Percentiles rank a stretch among this genome's conserved stretches.
Evolutionary conservation across 2,329 filamentous ascomycete genomes (phyloP).

Genomic region (Scolecobasidium constrictum): DNA sequence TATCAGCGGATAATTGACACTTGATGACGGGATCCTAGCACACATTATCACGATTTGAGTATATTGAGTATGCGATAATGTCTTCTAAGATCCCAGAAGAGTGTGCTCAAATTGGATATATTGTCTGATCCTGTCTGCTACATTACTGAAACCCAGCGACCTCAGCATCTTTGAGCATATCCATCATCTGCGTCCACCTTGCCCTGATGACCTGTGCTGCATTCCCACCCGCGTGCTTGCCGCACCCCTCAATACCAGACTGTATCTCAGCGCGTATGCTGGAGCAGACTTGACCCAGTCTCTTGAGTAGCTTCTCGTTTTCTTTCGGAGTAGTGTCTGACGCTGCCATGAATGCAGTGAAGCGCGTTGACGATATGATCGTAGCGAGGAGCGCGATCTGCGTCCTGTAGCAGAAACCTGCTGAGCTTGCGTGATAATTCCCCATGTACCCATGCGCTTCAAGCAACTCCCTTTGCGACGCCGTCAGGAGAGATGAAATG

Average conservation of each 20-base stretch:
- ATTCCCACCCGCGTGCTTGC: neutral
- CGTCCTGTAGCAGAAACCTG: slow-evolving; percentile 8
- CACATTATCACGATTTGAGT: too few species aligned
- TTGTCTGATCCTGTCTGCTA: too few species aligned
- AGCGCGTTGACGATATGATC: neutral
- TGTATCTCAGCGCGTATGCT: neutral
- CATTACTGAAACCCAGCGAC: too few species aligned
- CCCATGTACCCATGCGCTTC: slow-evolving; percentile 32
- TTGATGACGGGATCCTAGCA: too few species aligned
- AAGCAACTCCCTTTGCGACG: slow-evolving; percentile 22
- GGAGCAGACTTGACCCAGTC: neutral
- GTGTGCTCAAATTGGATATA: too few species aligned
- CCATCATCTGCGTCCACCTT: neutral
- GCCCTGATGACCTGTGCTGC: neutral
- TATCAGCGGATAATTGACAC: too few species aligned
- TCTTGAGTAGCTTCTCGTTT: neutral
- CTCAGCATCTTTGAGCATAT: too few species aligned
- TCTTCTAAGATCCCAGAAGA: too few species aligned
- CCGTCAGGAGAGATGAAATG: slow-evolving; percentile 26
- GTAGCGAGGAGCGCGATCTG: slow-evolving; percentile 6
- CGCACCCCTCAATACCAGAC: neutral
- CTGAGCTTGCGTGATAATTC: slow-evolving; percentile 12
- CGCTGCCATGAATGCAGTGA: slow-evolving; percentile 3
- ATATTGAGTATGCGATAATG: too few species aligned
- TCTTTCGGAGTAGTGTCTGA: neutral